Conservation (phyloP, 441 rosid species). For the Biscutella auriculata region DNA sequence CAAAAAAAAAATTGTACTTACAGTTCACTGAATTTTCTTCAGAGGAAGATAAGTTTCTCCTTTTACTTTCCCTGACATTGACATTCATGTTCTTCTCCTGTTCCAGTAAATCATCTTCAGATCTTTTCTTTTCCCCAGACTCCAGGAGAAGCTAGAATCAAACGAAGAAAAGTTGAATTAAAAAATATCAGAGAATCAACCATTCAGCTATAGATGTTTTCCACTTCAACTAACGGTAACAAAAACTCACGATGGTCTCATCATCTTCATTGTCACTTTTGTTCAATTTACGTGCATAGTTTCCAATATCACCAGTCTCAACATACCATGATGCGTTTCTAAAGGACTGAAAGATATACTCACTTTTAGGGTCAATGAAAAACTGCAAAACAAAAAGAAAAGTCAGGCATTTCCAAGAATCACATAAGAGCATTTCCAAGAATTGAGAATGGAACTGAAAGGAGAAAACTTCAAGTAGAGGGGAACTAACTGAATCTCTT, state of each 20-base stretch:
- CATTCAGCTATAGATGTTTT: neutral
- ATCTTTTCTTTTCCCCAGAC: neutral
- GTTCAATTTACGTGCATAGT: slow-evolving; percentile 43
- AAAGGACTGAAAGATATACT: slow-evolving; percentile 67
- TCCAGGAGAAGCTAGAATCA: slow-evolving; percentile 1
- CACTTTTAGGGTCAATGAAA: slow-evolving; percentile 72
- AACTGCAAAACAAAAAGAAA: slow-evolving; percentile 30
- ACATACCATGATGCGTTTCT: slow-evolving; percentile 61
- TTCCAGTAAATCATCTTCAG: slow-evolving; percentile 4
- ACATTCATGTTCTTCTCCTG: neutral
- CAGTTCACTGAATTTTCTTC: slow-evolving; percentile 5
- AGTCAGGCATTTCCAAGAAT: slow-evolving; percentile 10
- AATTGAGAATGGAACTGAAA: neutral
- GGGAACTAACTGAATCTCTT: slow-evolving; percentile 58
- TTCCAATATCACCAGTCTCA: slow-evolving; percentile 54
- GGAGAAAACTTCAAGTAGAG: slow-evolving; percentile 2
- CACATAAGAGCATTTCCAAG: neutral
- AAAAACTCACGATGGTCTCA: slow-evolving; percentile 32
- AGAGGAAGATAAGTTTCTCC: slow-evolving; percentile 7
- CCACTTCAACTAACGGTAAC: neutral
- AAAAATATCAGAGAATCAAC: neutral
- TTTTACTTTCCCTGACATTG: slow-evolving; percentile 1
- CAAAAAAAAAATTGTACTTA: neutral
- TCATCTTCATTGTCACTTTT: slow-evolving; percentile 25
- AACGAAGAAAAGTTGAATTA: neutral